A percentile compares a stretch with the other conserved stretches of the same genome.
Conservation (phyloP, 345 rosid species). For the Camelina laxa region DNA sequence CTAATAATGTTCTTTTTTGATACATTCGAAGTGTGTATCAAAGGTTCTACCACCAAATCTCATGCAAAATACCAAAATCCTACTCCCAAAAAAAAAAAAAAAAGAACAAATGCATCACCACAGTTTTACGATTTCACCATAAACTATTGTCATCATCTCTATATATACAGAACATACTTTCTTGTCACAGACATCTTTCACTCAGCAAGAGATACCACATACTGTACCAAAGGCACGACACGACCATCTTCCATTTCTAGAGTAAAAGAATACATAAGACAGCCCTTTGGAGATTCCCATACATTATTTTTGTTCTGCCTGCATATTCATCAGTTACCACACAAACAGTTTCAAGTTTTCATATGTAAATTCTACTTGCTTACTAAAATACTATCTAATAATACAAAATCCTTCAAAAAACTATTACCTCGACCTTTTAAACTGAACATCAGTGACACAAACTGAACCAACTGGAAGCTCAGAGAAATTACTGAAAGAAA, state of each 20-base stretch:
- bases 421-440: slow-evolving; percentile 78
- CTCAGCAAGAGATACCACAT: slow-evolving; percentile 82
- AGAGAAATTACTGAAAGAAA: slow-evolving; percentile 67
- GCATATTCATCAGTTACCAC: slow-evolving; percentile 19
- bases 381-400: neutral
- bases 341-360: neutral
- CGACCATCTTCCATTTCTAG: slow-evolving; percentile 83
- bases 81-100: neutral
- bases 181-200: slow-evolving; percentile 70
- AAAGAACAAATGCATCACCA: neutral
- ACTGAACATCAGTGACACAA: slow-evolving; percentile 79
- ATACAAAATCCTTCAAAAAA: neutral
- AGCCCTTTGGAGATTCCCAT: slow-evolving; percentile 89
- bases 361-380: neutral
- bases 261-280: slow-evolving; percentile 86
- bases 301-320: slow-evolving; percentile 85
- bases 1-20: too few species aligned
- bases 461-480: slow-evolving; percentile 88
- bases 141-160: too few species aligned
- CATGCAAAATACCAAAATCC: neutral
- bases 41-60: slow-evolving; percentile 14
- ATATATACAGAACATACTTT: slow-evolving; percentile 57
- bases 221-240: slow-evolving; percentile 80
- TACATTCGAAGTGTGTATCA: neutral
- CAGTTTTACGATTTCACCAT: too few species aligned